These are phyloP conservation scores for Penicillium longicatenatum DNA, from an alignment of 495 filamentous ascomycete genomes.

Conservation along the genomic window DNA sequence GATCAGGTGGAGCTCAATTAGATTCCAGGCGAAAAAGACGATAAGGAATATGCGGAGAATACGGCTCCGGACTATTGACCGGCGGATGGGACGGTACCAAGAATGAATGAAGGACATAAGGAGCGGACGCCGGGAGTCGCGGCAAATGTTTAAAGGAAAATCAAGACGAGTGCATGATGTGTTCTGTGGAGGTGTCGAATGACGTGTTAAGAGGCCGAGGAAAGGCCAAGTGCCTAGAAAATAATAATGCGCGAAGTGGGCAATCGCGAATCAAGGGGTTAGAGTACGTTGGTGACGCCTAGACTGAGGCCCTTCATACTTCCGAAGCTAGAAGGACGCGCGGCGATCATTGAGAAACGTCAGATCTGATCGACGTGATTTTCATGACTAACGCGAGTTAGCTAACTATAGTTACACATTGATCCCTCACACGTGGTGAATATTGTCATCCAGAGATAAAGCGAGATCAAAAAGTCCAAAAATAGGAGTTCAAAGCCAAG, in stretches of 20 bases:
- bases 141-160: not conserved
- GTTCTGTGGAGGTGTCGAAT: not conserved
- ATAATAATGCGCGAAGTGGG: not conserved
- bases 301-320: conserved; percentile 20
- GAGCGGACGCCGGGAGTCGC: conserved; percentile 19
- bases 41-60: conserved; percentile 27
- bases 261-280: conserved; percentile 13
- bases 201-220: not conserved
- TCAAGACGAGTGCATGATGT: not conserved
- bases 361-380: not conserved
- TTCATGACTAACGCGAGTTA: not conserved
- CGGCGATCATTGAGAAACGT: conserved; percentile 12
- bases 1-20: conserved; percentile 28
- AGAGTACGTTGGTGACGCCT: not conserved
- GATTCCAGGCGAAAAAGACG: conserved; percentile 25
- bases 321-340: conserved; percentile 10
- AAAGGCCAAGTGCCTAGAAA: not conserved
- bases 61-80: conserved; percentile 18
- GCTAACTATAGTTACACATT: not conserved
- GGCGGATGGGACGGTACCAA: conserved; percentile 16
- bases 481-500: not conserved
- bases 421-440: not conserved
- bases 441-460: not conserved
- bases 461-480: not conserved
- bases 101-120: conserved; percentile 20